Percentiles rank a stretch among this genome's conserved stretches.
Conservation (phyloP, 176 grass and related monocot species). For the Carex scoparia region DNA sequence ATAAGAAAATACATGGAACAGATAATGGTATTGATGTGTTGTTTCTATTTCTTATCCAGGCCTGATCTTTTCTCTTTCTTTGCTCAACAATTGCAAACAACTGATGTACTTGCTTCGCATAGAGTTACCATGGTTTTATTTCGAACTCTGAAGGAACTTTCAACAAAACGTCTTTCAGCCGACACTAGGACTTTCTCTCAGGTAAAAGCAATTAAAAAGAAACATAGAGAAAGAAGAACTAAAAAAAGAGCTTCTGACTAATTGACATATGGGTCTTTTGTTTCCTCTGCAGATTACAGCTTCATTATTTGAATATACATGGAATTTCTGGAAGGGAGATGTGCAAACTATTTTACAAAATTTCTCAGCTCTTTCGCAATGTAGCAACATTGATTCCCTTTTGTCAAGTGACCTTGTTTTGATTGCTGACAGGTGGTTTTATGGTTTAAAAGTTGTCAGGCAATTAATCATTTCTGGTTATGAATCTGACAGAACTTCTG, state of each 20-base stretch:
- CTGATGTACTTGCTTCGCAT: slow-evolving; percentile 90
- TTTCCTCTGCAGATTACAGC: slow-evolving; percentile 63
- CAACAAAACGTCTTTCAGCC: slow-evolving; percentile 80
- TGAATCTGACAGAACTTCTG: slow-evolving; percentile 77
- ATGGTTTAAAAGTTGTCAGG: slow-evolving; percentile 78
- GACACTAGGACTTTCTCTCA: slow-evolving; percentile 81
- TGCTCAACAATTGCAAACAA: slow-evolving; percentile 72
- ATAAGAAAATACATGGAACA: background rate
- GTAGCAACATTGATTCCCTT: slow-evolving; percentile 53
- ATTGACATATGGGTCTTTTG: background rate
- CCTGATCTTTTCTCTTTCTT: slow-evolving; percentile 76
- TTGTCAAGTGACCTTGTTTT: slow-evolving; percentile 61
- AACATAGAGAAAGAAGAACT: background rate
- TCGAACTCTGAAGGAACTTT: slow-evolving; percentile 95
- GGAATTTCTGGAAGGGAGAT: slow-evolving; percentile 96
- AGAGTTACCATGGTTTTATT: slow-evolving; percentile 85
- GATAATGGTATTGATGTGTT: background rate
- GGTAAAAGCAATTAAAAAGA: slow-evolving; percentile 46
- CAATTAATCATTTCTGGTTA: slow-evolving; percentile 87
- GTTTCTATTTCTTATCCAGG: slow-evolving; percentile 45
- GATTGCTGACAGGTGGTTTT: slow-evolving; percentile 80
- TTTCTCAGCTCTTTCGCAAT: slow-evolving; percentile 72
- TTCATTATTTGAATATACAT: slow-evolving; percentile 90
- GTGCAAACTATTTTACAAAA: slow-evolving; percentile 84
- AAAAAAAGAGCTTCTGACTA: background rate